Percentiles rank a stretch among this genome's conserved stretches.
phyloP scores from a whole-genome alignment of 2,329 filamentous ascomycete species.

The Aspergillus thermomutatus region DNA sequence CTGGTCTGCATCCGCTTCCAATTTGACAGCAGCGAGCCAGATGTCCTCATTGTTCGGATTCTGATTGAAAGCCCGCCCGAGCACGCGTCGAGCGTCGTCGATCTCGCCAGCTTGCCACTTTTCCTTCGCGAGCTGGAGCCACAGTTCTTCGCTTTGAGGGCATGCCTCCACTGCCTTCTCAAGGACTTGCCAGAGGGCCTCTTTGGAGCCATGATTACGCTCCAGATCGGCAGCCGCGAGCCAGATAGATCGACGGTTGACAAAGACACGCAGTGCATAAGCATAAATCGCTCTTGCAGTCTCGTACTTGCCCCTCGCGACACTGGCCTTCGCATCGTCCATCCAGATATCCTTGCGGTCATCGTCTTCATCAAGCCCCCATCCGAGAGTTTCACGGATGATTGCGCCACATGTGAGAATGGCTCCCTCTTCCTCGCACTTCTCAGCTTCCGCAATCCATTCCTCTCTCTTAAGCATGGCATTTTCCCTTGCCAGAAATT shows the following conservation, averaged over 20 bases:
- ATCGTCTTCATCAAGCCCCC: conserved; percentile 91
- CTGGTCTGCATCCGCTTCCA: conserved; percentile 86
- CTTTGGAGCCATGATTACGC: conserved; percentile 79
- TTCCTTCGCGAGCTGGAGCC: conserved; percentile 94
- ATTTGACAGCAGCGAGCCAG: conserved; percentile 92
- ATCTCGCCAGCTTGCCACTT: conserved; percentile 88
- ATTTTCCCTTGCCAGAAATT: conserved; percentile 81
- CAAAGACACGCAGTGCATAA: conserved; percentile 84
- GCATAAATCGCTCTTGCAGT: conserved; percentile 92
- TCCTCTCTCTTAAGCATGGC: conserved; percentile 97
- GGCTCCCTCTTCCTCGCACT: conserved; percentile 89
- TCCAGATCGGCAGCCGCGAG: conserved; percentile 87
- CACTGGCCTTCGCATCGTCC: conserved; percentile 83
- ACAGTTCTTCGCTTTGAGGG: conserved; percentile 83
- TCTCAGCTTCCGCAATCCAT: conserved; percentile 93
- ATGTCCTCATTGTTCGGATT: conserved; percentile 98
- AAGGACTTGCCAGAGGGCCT: conserved; percentile 77
- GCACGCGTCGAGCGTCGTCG: conserved; percentile 78
- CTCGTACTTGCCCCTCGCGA: conserved; percentile 76
- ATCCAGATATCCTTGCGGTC: conserved; percentile 95
- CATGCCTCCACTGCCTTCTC: conserved; percentile 94
- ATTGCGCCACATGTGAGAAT: conserved; percentile 84
- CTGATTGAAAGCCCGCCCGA: conserved; percentile 87
- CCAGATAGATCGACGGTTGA: conserved; percentile 84
- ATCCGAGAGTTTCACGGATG: conserved; percentile 87